A percentile compares a stretch with the other conserved stretches of the same genome.
Evolutionary conservation across 2,329 filamentous ascomycete species (phyloP).

Genomic region (Phoma herbarum): DNA sequence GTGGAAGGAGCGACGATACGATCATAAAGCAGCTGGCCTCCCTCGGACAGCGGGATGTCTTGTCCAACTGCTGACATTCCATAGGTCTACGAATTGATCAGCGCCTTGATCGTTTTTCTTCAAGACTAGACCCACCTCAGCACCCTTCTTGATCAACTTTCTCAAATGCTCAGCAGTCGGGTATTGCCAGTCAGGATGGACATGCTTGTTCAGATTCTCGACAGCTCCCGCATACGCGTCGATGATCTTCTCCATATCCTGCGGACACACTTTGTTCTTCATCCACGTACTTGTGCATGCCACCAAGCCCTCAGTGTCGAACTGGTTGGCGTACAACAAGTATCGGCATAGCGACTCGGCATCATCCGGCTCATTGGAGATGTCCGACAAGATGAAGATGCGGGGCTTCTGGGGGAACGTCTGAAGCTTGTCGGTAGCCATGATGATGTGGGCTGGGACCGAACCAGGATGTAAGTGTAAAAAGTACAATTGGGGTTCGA

Average conservation of each 20-base stretch:
- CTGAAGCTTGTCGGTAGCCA: constrained; percentile 42
- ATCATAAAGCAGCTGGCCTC: constrained; percentile 57
- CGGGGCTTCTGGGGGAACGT: constrained; percentile 47
- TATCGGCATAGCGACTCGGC: constrained; percentile 51
- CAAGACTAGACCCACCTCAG: constrained; percentile 36
- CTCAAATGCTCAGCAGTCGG: constrained; percentile 40
- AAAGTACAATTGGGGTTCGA: not conserved
- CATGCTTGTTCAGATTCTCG: constrained; percentile 61
- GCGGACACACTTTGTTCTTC: constrained; percentile 45
- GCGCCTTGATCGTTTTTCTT: not conserved
- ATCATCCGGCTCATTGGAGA: constrained; percentile 53
- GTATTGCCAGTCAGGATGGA: constrained; percentile 48
- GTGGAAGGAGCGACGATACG: constrained; percentile 51
- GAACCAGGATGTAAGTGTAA: not conserved
- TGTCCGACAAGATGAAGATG: constrained; percentile 53
- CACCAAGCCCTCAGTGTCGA: constrained; percentile 52
- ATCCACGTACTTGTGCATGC: constrained; percentile 54
- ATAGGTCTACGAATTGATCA: constrained; percentile 39
- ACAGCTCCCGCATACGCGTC: constrained; percentile 45
- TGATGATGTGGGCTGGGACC: constrained; percentile 11
- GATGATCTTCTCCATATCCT: constrained; percentile 49
- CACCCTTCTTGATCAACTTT: constrained; percentile 39
- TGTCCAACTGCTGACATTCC: constrained; percentile 50
- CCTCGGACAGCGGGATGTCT: constrained; percentile 52
- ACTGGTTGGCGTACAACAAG: constrained; percentile 51